Conservation (phyloP, 1,284 basidiomycete genomes). For the Puccinia novopanici region DNA sequence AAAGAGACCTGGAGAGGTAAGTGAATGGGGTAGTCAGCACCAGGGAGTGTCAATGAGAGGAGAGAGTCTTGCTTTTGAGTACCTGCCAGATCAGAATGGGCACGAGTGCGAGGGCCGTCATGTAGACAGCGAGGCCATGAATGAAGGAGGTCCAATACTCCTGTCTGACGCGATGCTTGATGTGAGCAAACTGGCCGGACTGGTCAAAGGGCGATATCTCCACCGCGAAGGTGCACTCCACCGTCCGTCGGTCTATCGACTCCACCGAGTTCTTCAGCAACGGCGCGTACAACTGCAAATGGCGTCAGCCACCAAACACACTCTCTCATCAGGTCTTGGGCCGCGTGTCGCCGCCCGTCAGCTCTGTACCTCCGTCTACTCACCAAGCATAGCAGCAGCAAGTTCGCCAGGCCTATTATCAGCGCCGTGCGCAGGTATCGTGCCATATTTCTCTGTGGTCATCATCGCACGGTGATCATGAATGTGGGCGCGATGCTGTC, state of each 20-base stretch:
- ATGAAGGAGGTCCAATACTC: slow-evolving; percentile 25
- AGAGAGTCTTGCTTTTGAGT: background rate
- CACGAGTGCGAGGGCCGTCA: slow-evolving; percentile 11
- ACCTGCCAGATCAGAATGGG: slow-evolving; percentile 45
- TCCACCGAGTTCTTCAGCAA: slow-evolving; percentile 25
- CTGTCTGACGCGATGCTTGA: slow-evolving; percentile 23
- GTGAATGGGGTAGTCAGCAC: background rate
- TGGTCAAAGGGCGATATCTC: slow-evolving; percentile 29
- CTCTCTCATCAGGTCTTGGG: no score
- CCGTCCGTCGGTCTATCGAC: slow-evolving; percentile 23
- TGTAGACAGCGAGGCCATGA: slow-evolving; percentile 27
- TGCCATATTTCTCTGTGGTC: slow-evolving; percentile 21
- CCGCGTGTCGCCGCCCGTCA: no score
- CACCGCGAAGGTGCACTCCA: slow-evolving; percentile 25
- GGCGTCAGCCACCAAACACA: no score
- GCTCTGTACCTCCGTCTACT: no score
- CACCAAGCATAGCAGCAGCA: slow-evolving; percentile 39
- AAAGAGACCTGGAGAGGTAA: slow-evolving; percentile 14
- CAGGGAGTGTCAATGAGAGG: background rate
- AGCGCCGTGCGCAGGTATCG: slow-evolving; percentile 16
- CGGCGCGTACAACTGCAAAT: slow-evolving; percentile 28
- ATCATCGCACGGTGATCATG: no score
- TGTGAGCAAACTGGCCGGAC: slow-evolving; percentile 24
- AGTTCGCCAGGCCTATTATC: slow-evolving; percentile 33
- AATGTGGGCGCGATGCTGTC: no score